Conservation (phyloP, 805 yeast genomes). For the Brettanomyces sp. region DNA sequence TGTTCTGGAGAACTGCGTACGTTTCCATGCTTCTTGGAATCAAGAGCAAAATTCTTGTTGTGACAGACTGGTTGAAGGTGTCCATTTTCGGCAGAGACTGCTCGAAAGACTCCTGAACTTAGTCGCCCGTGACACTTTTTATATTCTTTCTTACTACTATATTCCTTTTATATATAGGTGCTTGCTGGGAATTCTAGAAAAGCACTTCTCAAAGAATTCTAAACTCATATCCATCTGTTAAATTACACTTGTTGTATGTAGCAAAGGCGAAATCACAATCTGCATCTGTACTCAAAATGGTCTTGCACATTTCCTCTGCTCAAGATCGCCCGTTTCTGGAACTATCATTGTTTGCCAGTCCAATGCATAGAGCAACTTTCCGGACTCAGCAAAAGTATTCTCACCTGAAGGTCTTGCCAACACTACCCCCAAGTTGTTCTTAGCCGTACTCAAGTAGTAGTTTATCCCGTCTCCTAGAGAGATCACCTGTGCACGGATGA, state of each 20-base stretch:
- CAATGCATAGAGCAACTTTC: constrained; percentile 73
- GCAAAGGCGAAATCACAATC: neutral
- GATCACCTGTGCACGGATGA: constrained; percentile 73
- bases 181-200: no score
- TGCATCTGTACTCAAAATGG: constrained; percentile 38
- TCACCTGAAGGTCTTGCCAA: constrained; percentile 61
- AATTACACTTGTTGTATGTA: neutral
- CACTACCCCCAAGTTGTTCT: constrained; percentile 88
- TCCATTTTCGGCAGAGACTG: constrained; percentile 88
- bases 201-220: neutral
- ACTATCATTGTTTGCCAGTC: constrained; percentile 96
- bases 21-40: constrained; percentile 85
- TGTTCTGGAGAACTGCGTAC: constrained; percentile 94
- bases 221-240: neutral
- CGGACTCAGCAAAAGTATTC: constrained; percentile 21
- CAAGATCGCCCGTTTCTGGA: constrained; percentile 63
- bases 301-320: constrained; percentile 84
- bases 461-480: constrained; percentile 92
- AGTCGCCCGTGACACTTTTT: neutral
- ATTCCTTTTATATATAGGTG: neutral
- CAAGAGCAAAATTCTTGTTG: constrained; percentile 79
- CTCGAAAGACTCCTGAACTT: constrained; percentile 46
- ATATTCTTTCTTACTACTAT: neutral
- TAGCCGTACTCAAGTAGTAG: constrained; percentile 82
- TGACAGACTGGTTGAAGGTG: constrained; percentile 84